These are phyloP conservation scores for Xerocomus nothofagi DNA, from an alignment of 1,284 basidiomycete species.

Conservation along the genomic window DNA sequence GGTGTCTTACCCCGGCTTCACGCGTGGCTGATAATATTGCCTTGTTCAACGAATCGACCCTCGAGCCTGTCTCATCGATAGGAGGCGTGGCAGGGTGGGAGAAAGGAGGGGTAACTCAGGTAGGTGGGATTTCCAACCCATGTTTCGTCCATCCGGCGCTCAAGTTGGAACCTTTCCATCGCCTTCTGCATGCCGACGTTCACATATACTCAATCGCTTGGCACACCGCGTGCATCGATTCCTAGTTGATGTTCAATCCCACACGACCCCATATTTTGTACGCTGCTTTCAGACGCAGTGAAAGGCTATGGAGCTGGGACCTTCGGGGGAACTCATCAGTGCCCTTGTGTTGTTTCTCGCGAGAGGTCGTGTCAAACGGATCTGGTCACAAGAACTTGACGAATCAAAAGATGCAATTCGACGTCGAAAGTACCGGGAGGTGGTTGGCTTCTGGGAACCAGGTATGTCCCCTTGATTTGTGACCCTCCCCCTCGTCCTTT, in stretches of 20 bases:
- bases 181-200: not conserved
- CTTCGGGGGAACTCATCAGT: constrained; percentile 56
- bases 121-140: constrained; percentile 30
- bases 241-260: constrained; percentile 80
- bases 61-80: constrained; percentile 60
- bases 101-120: constrained; percentile 61
- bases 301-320: constrained; percentile 75
- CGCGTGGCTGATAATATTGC: constrained; percentile 63
- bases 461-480: constrained; percentile 40
- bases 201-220: not conserved
- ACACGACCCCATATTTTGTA: constrained; percentile 70
- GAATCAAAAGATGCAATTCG: constrained; percentile 80
- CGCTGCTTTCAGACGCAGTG: constrained; percentile 72
- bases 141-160: not conserved
- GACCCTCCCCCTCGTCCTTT: not conserved
- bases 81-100: constrained; percentile 38
- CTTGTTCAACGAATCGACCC: constrained; percentile 67
- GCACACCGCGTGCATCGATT: not conserved
- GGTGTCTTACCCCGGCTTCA: constrained; percentile 54
- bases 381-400: constrained; percentile 36
- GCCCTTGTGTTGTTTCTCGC: constrained; percentile 45
- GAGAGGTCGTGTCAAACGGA: not conserved
- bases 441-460: constrained; percentile 73
- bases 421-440: constrained; percentile 70
- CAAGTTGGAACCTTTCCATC: not conserved